A percentile compares a stretch with the other conserved stretches of the same genome.
Conservation (phyloP, 176 grass and related monocot species). For the Calamus simplicifolius region DNA sequence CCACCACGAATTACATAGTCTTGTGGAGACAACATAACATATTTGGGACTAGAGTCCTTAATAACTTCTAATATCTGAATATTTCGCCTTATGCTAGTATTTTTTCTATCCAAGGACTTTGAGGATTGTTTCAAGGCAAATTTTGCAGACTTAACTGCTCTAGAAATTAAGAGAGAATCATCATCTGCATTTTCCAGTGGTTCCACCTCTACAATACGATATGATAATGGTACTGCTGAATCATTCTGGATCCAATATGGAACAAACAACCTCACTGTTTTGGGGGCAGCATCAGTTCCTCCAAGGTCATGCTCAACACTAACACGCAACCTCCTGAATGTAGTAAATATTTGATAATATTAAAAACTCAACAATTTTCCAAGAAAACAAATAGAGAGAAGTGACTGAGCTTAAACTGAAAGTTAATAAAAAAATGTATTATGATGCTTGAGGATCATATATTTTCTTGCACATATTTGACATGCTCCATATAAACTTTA, state of each 20-base stretch:
- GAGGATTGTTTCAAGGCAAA: conserved; percentile 78
- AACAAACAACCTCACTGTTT: conserved; percentile 90
- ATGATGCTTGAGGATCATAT: too few species aligned
- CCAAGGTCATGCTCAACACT: conserved; percentile 91
- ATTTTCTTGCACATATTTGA: too few species aligned
- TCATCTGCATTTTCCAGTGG: conserved; percentile 55
- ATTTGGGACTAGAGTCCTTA: conserved; percentile 60
- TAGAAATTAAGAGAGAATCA: conserved; percentile 47
- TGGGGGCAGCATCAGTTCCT: conserved; percentile 75
- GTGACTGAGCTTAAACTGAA: not conserved
- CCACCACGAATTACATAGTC: conserved; percentile 64
- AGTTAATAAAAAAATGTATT: too few species aligned
- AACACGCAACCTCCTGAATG: conserved; percentile 66
- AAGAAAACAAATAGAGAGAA: not conserved
- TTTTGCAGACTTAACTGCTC: conserved; percentile 77
- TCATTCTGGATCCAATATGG: conserved; percentile 96
- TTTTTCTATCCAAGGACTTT: conserved; percentile 65
- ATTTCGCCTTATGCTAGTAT: conserved; percentile 46
- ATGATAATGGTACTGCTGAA: conserved; percentile 64
- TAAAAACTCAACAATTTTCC: not conserved
- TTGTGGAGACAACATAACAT: conserved; percentile 90
- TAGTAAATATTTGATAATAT: conserved; percentile 23
- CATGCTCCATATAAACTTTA: too few species aligned
- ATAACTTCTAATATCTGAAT: conserved; percentile 71
- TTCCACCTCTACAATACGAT: conserved; percentile 78